phyloP scores from a whole-genome alignment of 2,329 filamentous ascomycete genomes.

The Curvularia lunata region DNA sequence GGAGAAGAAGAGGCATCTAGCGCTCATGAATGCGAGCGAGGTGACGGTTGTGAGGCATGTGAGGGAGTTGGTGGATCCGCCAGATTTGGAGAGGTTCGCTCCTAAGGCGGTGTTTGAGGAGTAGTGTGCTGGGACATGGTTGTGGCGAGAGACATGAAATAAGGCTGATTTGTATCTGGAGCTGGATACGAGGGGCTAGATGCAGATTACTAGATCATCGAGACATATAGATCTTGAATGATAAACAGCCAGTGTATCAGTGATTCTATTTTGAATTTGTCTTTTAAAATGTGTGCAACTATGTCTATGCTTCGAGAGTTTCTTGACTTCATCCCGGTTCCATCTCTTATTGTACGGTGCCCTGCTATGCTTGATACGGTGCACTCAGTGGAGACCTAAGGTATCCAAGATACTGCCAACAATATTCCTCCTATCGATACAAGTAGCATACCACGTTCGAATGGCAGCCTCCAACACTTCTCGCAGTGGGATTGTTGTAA shows the following conservation, averaged over 20 bases:
- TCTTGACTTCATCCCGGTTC: neutral
- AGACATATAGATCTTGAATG: constrained; percentile 4
- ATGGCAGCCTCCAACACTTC: neutral
- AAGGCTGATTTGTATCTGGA: too few relatives aligned
- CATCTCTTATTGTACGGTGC: neutral
- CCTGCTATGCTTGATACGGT: neutral
- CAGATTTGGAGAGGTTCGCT: constrained; percentile 66
- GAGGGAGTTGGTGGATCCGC: constrained; percentile 71
- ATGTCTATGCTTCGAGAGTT: neutral
- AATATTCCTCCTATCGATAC: neutral
- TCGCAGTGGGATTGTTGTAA: neutral
- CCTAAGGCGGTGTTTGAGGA: constrained; percentile 49
- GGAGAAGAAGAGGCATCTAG: constrained; percentile 67
- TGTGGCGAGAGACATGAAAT: neutral
- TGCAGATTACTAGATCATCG: constrained; percentile 27
- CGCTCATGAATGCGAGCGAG: constrained; percentile 84
- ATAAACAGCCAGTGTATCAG: neutral
- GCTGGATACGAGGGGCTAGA: constrained; percentile 2
- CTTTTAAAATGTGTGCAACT: neutral
- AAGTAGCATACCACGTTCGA: neutral
- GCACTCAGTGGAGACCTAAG: neutral
- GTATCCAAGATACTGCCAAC: neutral
- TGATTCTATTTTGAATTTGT: neutral
- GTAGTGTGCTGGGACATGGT: constrained; percentile 10
- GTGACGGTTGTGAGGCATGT: constrained; percentile 81